These are phyloP conservation scores for Stachybotrys echinatus DNA, from an alignment of 2,329 filamentous ascomycete genomes.

Conservation along the genomic window DNA sequence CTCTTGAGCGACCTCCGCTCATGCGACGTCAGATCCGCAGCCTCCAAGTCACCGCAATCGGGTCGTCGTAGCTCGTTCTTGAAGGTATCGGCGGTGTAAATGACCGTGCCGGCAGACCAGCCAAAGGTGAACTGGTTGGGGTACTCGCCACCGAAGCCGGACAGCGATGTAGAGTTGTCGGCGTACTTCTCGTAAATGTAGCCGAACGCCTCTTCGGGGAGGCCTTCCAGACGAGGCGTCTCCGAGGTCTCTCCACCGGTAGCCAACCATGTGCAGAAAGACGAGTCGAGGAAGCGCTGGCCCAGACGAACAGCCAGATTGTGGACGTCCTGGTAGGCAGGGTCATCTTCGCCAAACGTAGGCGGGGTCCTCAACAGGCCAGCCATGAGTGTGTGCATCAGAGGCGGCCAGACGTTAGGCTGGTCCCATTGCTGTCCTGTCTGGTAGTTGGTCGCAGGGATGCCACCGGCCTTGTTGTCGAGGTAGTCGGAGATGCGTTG, in stretches of 20 bases:
- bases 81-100: conserved; percentile 62
- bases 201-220: conserved; percentile 38
- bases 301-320: conserved; percentile 52
- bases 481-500: conserved; percentile 48
- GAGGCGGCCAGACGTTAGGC: conserved; percentile 65
- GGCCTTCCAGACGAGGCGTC: conserved; percentile 43
- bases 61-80: conserved; percentile 48
- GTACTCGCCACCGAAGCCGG: conserved; percentile 63
- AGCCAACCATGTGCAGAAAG: conserved; percentile 66
- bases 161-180: conserved; percentile 53
- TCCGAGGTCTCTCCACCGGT: conserved; percentile 57
- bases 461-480: conserved; percentile 46
- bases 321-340: conserved; percentile 48
- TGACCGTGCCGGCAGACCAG: conserved; percentile 64
- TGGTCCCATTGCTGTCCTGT: conserved; percentile 67
- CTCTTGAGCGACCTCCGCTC: conserved; percentile 26
- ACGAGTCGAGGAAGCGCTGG: conserved; percentile 61
- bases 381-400: conserved; percentile 59
- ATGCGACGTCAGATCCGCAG: conserved; percentile 26
- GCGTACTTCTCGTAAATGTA: conserved; percentile 69
- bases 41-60: conserved; percentile 46
- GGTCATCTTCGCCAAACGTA: conserved; percentile 47
- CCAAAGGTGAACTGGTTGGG: conserved; percentile 40
- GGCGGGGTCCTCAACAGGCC: conserved; percentile 55
- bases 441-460: conserved; percentile 55